Evolutionary conservation across 2,329 filamentous ascomycete species (phyloP).

Genomic region (Penicillium decumbens): DNA sequence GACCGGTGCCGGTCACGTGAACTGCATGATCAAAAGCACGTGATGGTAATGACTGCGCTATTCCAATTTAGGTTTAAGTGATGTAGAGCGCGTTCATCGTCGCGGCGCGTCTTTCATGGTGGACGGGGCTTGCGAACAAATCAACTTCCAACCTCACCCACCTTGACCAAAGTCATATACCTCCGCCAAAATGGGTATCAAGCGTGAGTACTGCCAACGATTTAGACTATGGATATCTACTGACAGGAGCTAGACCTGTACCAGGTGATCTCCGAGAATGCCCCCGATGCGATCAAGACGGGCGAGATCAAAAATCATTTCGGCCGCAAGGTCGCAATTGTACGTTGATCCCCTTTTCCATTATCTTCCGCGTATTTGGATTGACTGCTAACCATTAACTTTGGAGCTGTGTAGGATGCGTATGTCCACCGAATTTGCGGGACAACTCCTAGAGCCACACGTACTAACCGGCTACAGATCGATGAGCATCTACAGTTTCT

Average conservation of each 20-base stretch:
- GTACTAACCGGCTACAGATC: slow-evolving; percentile 53
- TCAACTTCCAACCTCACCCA: background rate
- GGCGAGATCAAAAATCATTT: slow-evolving; percentile 99
- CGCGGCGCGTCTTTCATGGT: slow-evolving; percentile 17
- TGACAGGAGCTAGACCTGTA: slow-evolving; percentile 56
- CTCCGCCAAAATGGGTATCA: slow-evolving; percentile 46
- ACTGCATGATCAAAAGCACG: slow-evolving; percentile 8
- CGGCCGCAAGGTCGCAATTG: slow-evolving; percentile 95
- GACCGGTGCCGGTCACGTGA: slow-evolving; percentile 5
- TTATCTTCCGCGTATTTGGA: background rate
- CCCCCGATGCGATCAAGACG: slow-evolving; percentile 90
- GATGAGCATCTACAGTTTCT: slow-evolving; percentile 98
- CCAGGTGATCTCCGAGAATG: slow-evolving; percentile 81
- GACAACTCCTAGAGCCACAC: background rate
- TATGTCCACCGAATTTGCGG: slow-evolving; percentile 30
- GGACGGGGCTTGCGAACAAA: slow-evolving; percentile 4
- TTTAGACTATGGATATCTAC: slow-evolving; percentile 54
- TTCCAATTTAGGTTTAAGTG: slow-evolving; percentile 17
- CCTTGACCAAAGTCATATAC: background rate
- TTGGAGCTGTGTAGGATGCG: slow-evolving; percentile 51
- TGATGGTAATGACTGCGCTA: slow-evolving; percentile 11
- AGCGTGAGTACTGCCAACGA: slow-evolving; percentile 37
- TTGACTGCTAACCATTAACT: background rate
- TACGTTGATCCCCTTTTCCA: slow-evolving; percentile 48
- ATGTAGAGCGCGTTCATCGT: slow-evolving; percentile 11